Evolutionary conservation across 140 eudicot species (phyloP).

Genomic region (Oenanthe javanica): DNA sequence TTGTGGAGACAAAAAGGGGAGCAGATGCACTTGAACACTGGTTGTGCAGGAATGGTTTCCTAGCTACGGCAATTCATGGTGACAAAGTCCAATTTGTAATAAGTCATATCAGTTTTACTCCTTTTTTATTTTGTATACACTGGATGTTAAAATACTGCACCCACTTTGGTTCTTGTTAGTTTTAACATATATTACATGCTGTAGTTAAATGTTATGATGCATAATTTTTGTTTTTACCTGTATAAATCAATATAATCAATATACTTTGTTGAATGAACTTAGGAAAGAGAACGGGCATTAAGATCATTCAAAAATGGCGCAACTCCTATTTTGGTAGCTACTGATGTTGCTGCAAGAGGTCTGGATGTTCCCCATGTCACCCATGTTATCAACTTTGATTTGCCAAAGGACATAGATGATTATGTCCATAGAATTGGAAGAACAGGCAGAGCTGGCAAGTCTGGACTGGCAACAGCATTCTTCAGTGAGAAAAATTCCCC

Average conservation of each 20-base stretch:
- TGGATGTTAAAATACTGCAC: neutral
- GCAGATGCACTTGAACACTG: conserved; percentile 54
- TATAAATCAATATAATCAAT: neutral
- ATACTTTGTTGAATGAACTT: neutral
- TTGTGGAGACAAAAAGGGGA: conserved; percentile 70
- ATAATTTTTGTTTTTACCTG: neutral
- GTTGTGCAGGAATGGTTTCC: conserved; percentile 46
- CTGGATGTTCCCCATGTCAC: conserved; percentile 64
- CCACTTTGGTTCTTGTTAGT: neutral
- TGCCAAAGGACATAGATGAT: conserved; percentile 59
- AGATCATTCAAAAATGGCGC: conserved; percentile 43
- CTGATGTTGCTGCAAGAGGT: conserved; percentile 79
- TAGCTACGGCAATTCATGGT: conserved; percentile 68
- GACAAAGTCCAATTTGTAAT: conserved; percentile 63
- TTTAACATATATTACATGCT: neutral
- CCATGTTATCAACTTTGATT: conserved; percentile 64
- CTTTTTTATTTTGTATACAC: neutral
- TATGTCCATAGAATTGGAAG: conserved; percentile 81
- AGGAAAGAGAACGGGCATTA: conserved; percentile 74
- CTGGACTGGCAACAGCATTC: conserved; percentile 72
- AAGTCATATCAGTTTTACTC: neutral
- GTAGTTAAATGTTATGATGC: neutral
- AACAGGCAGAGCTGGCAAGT: conserved; percentile 81
- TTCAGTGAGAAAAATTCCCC: conserved; percentile 34
- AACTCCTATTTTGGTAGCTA: conserved; percentile 63